Percentiles rank a stretch among this genome's conserved stretches.
Evolutionary conservation across 768 basidiomycete species (phyloP).

Genomic region (Leccinum imitatum): DNA sequence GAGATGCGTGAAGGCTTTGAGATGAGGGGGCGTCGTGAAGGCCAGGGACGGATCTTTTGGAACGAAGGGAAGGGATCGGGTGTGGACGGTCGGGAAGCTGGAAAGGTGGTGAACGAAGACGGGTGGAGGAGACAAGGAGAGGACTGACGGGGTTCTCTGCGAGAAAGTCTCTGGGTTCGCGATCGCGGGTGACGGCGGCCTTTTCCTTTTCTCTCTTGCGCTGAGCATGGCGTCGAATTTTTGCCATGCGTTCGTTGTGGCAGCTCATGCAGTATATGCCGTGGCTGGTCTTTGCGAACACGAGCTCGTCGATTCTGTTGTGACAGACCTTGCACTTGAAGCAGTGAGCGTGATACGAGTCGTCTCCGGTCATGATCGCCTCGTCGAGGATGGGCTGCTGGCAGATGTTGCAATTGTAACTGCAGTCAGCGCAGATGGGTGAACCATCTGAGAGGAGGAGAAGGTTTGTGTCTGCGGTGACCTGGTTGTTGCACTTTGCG

Average conservation of each 20-base stretch:
- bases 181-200: slow-evolving; percentile 32
- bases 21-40: slow-evolving; percentile 30
- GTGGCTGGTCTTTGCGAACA: slow-evolving; percentile 97
- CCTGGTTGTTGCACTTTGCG: slow-evolving; percentile 90
- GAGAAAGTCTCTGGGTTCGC: slow-evolving; percentile 27
- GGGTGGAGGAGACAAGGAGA: not conserved
- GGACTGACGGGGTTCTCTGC: slow-evolving; percentile 45
- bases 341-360: slow-evolving; percentile 97
- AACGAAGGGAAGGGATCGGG: slow-evolving; percentile 14
- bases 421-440: slow-evolving; percentile 93
- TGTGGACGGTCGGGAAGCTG: slow-evolving; percentile 15
- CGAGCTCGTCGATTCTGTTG: slow-evolving; percentile 94
- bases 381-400: slow-evolving; percentile 94
- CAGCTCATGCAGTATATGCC: slow-evolving; percentile 99
- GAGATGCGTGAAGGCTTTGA: slow-evolving; percentile 18
- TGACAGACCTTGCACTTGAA: slow-evolving; percentile 97
- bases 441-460: slow-evolving; percentile 94
- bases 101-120: not conserved
- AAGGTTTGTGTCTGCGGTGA: slow-evolving; percentile 97
- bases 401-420: slow-evolving; percentile 95
- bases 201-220: slow-evolving; percentile 73
- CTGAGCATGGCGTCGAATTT: slow-evolving; percentile 88
- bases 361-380: slow-evolving; percentile 99
- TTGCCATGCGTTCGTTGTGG: slow-evolving; percentile 95
- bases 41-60: slow-evolving; percentile 20